A percentile compares a stretch with the other conserved stretches of the same genome.
Conservation (phyloP, 2,329 filamentous ascomycete species). For the Aspergillus carbonarius region DNA sequence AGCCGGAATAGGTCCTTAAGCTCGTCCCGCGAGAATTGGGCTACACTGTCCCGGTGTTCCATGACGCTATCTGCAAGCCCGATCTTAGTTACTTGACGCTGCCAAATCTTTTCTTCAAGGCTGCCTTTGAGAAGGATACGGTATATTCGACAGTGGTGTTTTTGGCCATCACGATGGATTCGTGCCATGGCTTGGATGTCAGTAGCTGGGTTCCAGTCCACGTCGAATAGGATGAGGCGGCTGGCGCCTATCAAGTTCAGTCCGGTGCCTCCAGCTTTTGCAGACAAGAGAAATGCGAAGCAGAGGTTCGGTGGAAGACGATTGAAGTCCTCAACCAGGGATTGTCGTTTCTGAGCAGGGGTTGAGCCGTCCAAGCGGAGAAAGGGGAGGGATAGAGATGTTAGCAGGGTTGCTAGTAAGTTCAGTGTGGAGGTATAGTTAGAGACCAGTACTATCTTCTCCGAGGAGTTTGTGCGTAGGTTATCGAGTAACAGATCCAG, state of each 20-base stretch:
- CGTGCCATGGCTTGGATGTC: constrained; percentile 74
- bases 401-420: constrained; percentile 62
- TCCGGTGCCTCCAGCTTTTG: constrained; percentile 69
- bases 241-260: constrained; percentile 71
- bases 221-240: constrained; percentile 68
- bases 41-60: constrained; percentile 60
- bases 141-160: constrained; percentile 66
- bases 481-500: constrained; percentile 64
- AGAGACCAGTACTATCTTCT: constrained; percentile 74
- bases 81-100: constrained; percentile 69
- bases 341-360: constrained; percentile 63
- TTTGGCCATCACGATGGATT: constrained; percentile 71
- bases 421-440: constrained; percentile 73
- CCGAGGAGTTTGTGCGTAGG: constrained; percentile 60
- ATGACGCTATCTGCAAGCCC: constrained; percentile 70
- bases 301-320: constrained; percentile 53
- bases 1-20: constrained; percentile 66
- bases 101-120: constrained; percentile 73
- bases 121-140: constrained; percentile 66
- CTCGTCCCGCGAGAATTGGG: constrained; percentile 66
- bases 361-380: constrained; percentile 70
- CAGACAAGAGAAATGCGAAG: constrained; percentile 71
- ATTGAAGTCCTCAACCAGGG: constrained; percentile 70
- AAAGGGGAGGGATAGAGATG: constrained; percentile 60
- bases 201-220: constrained; percentile 74